These are phyloP conservation scores for Pyrus hybrid DNA, from an alignment of 331 rosid species.

Conservation along the genomic window DNA sequence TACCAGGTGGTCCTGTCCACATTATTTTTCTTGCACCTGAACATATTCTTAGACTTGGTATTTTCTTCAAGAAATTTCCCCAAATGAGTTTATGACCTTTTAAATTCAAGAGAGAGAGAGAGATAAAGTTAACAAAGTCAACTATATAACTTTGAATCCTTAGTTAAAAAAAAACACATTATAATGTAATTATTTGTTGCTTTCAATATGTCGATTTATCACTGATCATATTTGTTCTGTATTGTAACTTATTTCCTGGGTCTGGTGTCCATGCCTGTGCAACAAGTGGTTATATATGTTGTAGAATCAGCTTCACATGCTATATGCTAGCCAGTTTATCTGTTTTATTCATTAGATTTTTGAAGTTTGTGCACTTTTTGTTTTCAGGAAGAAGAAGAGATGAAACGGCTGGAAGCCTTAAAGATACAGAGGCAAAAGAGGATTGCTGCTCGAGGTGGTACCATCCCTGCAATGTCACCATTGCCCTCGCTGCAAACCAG, in stretches of 20 bases:
- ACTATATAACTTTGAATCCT: not conserved
- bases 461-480: conserved; percentile 36
- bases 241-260: not conserved
- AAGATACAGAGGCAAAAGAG: conserved; percentile 94
- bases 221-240: not conserved
- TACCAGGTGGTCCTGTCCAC: not conserved
- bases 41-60: not conserved
- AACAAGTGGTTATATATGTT: not conserved
- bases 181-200: not conserved
- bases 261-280: not conserved
- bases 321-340: not conserved
- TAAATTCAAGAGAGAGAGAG: not conserved
- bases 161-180: not conserved
- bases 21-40: not conserved
- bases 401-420: conserved; percentile 72
- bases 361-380: not conserved
- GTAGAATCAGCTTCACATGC: not conserved
- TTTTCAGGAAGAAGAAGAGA: conserved; percentile 68
- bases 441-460: conserved; percentile 73
- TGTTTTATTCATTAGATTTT: not conserved
- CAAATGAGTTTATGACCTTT: not conserved
- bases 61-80: not conserved
- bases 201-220: not conserved
- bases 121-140: not conserved
- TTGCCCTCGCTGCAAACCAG: conserved; percentile 44